These are phyloP conservation scores for Salix dunnii DNA, from an alignment of 345 rosid genomes.

Conservation along the genomic window DNA sequence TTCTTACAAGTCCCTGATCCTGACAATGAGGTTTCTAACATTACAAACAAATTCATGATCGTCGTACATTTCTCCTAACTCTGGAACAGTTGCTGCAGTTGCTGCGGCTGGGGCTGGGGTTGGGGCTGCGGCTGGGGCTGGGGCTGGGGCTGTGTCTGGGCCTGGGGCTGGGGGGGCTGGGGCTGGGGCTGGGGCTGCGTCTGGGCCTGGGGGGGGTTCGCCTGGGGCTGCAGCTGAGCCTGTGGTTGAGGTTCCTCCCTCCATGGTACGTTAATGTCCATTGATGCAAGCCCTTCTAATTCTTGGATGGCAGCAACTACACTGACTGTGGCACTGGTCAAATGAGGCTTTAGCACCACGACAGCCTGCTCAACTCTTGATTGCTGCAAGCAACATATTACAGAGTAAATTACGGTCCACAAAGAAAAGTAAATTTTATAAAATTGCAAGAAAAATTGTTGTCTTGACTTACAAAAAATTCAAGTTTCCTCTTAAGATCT, in stretches of 20 bases:
- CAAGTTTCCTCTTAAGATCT: conserved; percentile 57
- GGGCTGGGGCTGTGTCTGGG: background rate
- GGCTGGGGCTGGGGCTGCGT: background rate
- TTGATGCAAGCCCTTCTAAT: conserved; percentile 55
- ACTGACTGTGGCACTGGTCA: conserved; percentile 24
- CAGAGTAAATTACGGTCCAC: background rate
- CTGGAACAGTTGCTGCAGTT: background rate
- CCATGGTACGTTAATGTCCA: conserved; percentile 38
- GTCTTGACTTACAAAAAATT: conserved; percentile 48
- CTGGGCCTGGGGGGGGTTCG: background rate
- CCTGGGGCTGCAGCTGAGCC: background rate
- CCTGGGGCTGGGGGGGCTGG: background rate
- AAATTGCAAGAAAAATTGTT: background rate
- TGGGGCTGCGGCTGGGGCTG: fast-evolving
- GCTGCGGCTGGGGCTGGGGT: background rate
- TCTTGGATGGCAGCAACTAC: conserved; percentile 51
- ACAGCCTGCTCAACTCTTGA: conserved; percentile 48
- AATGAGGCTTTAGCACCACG: conserved; percentile 43
- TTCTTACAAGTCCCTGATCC: conserved; percentile 14
- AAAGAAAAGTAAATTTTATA: background rate
- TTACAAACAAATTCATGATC: conserved; percentile 1
- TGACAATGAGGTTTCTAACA: conserved; percentile 7
- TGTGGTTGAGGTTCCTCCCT: conserved; percentile 27
- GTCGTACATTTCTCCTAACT: conserved; percentile 1
- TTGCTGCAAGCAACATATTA: conserved; percentile 47